Evolutionary conservation across 805 yeast species (phyloP).

Genomic region (Barnettozyma sp.): DNA sequence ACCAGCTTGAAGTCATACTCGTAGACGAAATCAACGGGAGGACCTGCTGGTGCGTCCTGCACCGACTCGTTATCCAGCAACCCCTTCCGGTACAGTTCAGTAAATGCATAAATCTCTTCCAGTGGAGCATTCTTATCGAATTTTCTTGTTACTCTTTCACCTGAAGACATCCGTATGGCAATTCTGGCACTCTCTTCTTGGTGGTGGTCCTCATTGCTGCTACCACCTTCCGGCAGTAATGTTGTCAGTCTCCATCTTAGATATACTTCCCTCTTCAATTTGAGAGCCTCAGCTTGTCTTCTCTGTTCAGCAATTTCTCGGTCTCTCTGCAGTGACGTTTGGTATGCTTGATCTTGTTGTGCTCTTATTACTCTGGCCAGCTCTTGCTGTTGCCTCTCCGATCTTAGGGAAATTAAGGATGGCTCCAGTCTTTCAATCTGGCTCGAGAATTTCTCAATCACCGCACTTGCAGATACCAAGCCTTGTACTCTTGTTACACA

Average conservation of each 20-base stretch:
- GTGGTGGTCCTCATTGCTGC: constrained; percentile 20
- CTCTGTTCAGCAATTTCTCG: constrained; percentile 42
- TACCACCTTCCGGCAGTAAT: constrained; percentile 28
- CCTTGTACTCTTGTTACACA: constrained; percentile 63
- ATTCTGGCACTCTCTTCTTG: constrained; percentile 49
- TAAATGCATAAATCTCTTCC: constrained; percentile 65
- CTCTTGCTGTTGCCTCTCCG: constrained; percentile 56
- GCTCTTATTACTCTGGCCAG: constrained; percentile 50
- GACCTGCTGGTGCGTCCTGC: too few species aligned
- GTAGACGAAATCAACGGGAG: constrained; percentile 40
- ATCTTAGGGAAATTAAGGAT: constrained; percentile 50
- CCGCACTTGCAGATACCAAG: constrained; percentile 32
- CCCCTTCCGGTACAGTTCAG: constrained; percentile 42
- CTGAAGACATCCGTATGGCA: constrained; percentile 61
- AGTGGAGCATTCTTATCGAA: constrained; percentile 41
- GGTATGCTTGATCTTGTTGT: constrained; percentile 75
- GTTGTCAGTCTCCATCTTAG: constrained; percentile 39
- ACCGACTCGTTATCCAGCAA: constrained; percentile 22
- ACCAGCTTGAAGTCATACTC: constrained; percentile 42
- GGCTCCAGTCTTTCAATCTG: constrained; percentile 54
- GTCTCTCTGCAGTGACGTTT: constrained; percentile 63
- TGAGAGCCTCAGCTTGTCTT: constrained; percentile 22
- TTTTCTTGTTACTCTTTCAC: constrained; percentile 48
- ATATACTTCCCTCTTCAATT: constrained; percentile 34
- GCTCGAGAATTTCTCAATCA: constrained; percentile 38